Evolutionary conservation across 495 filamentous ascomycete genomes (phyloP), one percentile per base, ranked within the genome.

Genomic region (Diplogelasinospora grovesii): DNA sequence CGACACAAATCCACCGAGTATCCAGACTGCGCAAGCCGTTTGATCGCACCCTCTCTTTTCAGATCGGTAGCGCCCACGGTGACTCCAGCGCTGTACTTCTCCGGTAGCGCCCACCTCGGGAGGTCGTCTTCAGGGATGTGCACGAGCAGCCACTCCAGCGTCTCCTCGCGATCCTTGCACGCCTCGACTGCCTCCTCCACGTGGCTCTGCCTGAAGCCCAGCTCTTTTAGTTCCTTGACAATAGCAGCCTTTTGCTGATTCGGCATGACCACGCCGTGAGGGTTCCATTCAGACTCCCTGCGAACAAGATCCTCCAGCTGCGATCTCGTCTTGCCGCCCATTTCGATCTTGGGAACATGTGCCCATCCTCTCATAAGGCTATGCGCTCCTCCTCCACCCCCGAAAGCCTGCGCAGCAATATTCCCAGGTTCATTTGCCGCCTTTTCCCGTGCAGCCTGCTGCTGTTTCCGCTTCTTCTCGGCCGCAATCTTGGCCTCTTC

Each of bases 71-170:
- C 80, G 1, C 79, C 88, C 43, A 97, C 79, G 31, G 79, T 85
- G 34, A 97, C 78, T 11, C 92, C 92, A 8, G 88, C 89, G 1
- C 79, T 77, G 53, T 98, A 98, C 28, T 77, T 79, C 61, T 92
- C 90, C 3, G 93, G 93, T 18, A 98, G 67, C 57, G 85, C 83
- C 86, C 89, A 95, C 13, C 71, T 59, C 0, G 92, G 92, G 2
- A 96, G 64, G 58, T 98, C 92, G 58, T 97, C 93, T 60, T 98
- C 92, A 2, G 92, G 93, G 14, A 98, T 85, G 61, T 98, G 89
- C 22, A 97, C 84, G 15, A 98, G 70, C 14, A 98, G 77, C 92
- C 92, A 98, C 50, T 79, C 76, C 6, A 98, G 67, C 9, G 86
- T 77, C 60, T 97, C 93, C 57, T 97, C 89, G n/a, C 80, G 73